Evolutionary conservation across 805 yeast genomes (phyloP), one percentile per base, ranked within the genome.

Genomic region (Yamadazyma insecticola): DNA sequence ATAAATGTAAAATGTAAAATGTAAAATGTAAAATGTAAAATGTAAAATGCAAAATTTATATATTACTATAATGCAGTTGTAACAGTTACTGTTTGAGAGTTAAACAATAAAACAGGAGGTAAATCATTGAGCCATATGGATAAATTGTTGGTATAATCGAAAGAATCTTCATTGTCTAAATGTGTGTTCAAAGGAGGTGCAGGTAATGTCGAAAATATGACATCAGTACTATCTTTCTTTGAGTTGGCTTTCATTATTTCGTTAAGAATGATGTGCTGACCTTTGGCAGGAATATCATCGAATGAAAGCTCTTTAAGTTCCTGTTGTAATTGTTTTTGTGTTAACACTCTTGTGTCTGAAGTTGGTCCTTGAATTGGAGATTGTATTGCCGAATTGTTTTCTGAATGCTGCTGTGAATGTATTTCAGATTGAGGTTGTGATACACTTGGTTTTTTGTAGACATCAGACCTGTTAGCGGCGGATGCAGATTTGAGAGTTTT

Each of bases 11-110:
- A n/a, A n/a, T n/a, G n/a, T n/a, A n/a, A n/a, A n/a, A n/a, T n/a
- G n/a, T n/a, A n/a, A n/a, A n/a, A n/a, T n/a, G n/a, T n/a, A n/a
- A n/a, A n/a, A n/a, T n/a, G n/a, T n/a, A n/a, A n/a, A n/a, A n/a
- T n/a, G n/a, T n/a, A n/a, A n/a, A n/a, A n/a, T n/a, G n/a, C n/a
- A n/a, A n/a, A n/a, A n/a, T n/a, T n/a, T n/a, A n/a, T n/a, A n/a
- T n/a, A n/a, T n/a, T 12, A 11, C 33, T 34, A 89, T 40, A 90
- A 63, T 20, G 95, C 92, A 5, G 97, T 89, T 0, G 98, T 90
- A 2, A 90, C 98, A 0, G 98, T 92, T 69, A 92, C 88, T 0
- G 95, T 82, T 60, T 87, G 95, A 0, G 97, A 86, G 50, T 92
- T 90, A 33, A 92, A 70, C 39, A 92, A 57, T 52, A 92, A 52